Base-by-base conservation (phyloP, 768 basidiomycete genomes). In the Podaxis pistillaris region DNA sequence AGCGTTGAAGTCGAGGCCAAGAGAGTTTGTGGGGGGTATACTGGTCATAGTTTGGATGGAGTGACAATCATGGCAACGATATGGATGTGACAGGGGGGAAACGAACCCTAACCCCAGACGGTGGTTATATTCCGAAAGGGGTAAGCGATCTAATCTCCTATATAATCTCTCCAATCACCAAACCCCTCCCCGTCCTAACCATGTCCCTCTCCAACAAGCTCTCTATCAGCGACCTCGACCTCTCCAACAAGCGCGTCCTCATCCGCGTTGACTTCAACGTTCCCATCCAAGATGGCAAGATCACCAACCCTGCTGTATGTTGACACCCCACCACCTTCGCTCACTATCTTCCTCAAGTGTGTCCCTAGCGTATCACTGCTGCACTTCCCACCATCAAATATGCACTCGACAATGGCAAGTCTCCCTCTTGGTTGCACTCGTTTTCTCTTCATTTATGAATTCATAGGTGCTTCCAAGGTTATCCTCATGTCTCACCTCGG, bases 401-500 rank as follows among this genome's bases (percentile, higher is more conserved):
- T 78, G 94, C 96, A 15, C 81, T 98, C 65, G 87, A 94, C 26
- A 83, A 92, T 64, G 93, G 96, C 73, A 58, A 49, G 68, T 87
- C 50, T 6, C 4, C 68, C 46, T 47, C 11, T 28, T 36, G 50
- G 51, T 62, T 70, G 49, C 57, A 2, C 57, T 37, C 37, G 19
- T 49, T 30, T 66, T 40, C 52, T 9, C 49, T 33, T 50, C 49
- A 50, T 53, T 64, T 54, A 41, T 13, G 62, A 56, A 60, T 67
- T 62, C 68, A 19, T 46, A 94, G 93, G 86, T 61, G 94, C 96
- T 63, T 83, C 86, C 62, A 82, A 84, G 62, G 89, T 98, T 72
- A 85, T 93, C 68, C 86, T 98, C 72, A 97, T 98, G 95, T 98
- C 96, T 71, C 96, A 99, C 75, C 86, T 99, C 60, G 97, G 96